phyloP scores from a whole-genome alignment of 2,329 filamentous ascomycete genomes.

The Stagonosporopsis vannaccii region DNA sequence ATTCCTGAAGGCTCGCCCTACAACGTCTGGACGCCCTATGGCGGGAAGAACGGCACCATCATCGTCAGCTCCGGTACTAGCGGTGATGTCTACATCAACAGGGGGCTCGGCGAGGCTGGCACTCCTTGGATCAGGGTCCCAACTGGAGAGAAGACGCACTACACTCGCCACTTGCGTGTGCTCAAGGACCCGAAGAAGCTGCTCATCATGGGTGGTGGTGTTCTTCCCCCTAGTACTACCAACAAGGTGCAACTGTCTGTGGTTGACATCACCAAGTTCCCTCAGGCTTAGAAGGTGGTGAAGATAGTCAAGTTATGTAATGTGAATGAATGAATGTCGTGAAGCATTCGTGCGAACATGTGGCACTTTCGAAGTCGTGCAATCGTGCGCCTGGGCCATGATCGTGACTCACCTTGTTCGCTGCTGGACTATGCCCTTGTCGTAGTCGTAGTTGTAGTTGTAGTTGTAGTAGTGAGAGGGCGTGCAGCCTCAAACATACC shows the following conservation, averaged over 20 bases:
- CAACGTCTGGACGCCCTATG: constrained; percentile 59
- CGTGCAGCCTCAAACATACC: no score
- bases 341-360: neutral
- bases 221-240: constrained; percentile 42
- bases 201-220: constrained; percentile 53
- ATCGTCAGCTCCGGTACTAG: constrained; percentile 54
- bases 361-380: neutral
- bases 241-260: constrained; percentile 44
- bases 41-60: constrained; percentile 59
- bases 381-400: neutral
- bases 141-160: constrained; percentile 52
- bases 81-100: constrained; percentile 57
- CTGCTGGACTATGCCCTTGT: no score
- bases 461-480: no score
- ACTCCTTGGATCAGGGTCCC: constrained; percentile 54
- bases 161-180: constrained; percentile 57
- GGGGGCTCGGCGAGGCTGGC: constrained; percentile 51
- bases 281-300: constrained; percentile 4
- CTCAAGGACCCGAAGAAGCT: constrained; percentile 50
- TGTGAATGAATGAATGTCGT: neutral
- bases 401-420: no score
- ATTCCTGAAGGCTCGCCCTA: constrained; percentile 59
- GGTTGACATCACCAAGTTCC: constrained; percentile 36
- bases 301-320: neutral
- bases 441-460: no score